phyloP scores from a whole-genome alignment of 768 basidiomycete species.

The Suillus occidentalis region DNA sequence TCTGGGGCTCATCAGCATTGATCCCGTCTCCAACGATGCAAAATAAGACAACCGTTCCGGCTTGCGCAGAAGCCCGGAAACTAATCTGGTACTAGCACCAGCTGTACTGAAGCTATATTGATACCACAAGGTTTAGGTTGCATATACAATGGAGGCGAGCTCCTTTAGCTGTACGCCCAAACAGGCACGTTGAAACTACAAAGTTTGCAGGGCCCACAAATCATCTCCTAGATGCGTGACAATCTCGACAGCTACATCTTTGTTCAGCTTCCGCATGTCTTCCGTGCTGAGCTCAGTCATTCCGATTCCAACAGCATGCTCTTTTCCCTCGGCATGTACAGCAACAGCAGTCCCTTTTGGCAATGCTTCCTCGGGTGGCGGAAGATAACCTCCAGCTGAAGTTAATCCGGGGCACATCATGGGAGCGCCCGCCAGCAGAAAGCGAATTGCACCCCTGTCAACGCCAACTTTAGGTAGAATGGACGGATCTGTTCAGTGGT shows the following conservation, averaged over 20 bases:
- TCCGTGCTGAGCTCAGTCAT: slow-evolving; percentile 80
- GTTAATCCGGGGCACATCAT: slow-evolving; percentile 99
- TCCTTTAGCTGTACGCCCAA: background rate
- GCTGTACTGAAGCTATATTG: too few relatives aligned
- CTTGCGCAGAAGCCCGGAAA: background rate
- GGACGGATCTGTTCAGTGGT: slow-evolving; percentile 68
- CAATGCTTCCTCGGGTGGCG: slow-evolving; percentile 66
- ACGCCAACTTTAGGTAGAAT: slow-evolving; percentile 86
- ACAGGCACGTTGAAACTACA: slow-evolving; percentile 40
- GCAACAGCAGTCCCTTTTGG: slow-evolving; percentile 80
- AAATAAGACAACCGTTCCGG: background rate
- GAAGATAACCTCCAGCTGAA: slow-evolving; percentile 86
- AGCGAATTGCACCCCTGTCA: slow-evolving; percentile 97
- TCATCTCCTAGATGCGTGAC: slow-evolving; percentile 88
- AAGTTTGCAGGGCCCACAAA: slow-evolving; percentile 67
- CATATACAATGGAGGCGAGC: background rate
- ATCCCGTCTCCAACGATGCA: background rate
- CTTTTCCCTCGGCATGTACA: slow-evolving; percentile 94
- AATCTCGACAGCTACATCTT: slow-evolving; percentile 87
- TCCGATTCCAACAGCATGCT: slow-evolving; percentile 86
- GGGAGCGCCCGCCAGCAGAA: slow-evolving; percentile 88
- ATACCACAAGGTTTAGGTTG: background rate
- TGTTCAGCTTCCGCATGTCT: slow-evolving; percentile 88
- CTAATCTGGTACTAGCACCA: background rate
- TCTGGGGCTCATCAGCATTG: background rate